Conservation (phyloP, 2,329 filamentous ascomycete species). For the Fusarium sp. region DNA sequence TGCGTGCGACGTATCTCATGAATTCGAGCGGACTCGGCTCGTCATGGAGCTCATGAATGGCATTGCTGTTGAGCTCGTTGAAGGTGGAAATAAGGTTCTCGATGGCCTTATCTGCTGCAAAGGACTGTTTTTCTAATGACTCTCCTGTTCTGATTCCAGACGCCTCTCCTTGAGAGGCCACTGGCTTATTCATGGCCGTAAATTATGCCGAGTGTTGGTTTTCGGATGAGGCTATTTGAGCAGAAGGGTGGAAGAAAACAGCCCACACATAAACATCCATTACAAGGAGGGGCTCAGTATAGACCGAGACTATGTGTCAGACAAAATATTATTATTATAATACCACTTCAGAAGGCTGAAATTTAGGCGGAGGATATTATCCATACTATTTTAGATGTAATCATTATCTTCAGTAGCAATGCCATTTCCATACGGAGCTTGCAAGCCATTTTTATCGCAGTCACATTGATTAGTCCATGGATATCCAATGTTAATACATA, state of each 20-base stretch:
- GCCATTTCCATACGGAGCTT: background rate
- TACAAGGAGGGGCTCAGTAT: background rate
- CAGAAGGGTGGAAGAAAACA: background rate
- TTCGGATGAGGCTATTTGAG: background rate
- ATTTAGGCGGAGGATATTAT: background rate
- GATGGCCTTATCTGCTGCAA: constrained; percentile 42
- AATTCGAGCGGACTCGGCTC: constrained; percentile 83
- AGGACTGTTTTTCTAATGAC: background rate
- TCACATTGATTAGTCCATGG: too few species aligned
- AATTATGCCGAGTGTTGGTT: background rate
- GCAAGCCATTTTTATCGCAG: background rate
- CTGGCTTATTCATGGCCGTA: constrained; percentile 4
- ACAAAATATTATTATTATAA: background rate
- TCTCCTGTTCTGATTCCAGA: background rate
- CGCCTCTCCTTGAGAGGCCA: background rate
- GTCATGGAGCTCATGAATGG: constrained; percentile 71
- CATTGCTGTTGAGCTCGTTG: constrained; percentile 75
- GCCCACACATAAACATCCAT: background rate
- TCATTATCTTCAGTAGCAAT: background rate
- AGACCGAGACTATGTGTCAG: background rate
- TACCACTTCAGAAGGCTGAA: background rate
- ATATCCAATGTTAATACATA: too few species aligned
- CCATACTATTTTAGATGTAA: background rate
- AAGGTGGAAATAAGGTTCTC: constrained; percentile 74
- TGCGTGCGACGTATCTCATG: constrained; percentile 80